Percentiles rank a stretch among this genome's conserved stretches.
phyloP scores from a whole-genome alignment of 2,329 filamentous ascomycete species.

The Cladophialophora exuberans region DNA sequence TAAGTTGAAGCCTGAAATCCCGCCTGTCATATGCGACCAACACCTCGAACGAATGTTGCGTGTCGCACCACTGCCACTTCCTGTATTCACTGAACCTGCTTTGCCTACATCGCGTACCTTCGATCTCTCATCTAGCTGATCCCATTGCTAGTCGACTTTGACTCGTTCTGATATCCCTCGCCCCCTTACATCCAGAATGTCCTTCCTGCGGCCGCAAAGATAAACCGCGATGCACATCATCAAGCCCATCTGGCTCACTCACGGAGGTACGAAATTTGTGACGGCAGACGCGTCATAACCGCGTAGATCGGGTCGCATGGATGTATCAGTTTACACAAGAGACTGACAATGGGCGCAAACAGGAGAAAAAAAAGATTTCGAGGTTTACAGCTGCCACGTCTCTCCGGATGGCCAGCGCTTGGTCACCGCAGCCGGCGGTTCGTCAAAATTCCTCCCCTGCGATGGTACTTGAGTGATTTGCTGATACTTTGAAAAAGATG shows the following conservation, averaged over 20 bases:
- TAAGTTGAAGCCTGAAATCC: background rate
- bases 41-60: background rate
- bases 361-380: slow-evolving; percentile 97
- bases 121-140: background rate
- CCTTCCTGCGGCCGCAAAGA: slow-evolving; percentile 15
- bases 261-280: slow-evolving; percentile 67
- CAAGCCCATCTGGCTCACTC: slow-evolving; percentile 94
- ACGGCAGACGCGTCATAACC: slow-evolving; percentile 26
- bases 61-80: background rate
- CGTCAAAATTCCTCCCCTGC: slow-evolving; percentile 36
- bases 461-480: background rate
- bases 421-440: slow-evolving; percentile 90
- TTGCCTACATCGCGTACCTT: background rate
- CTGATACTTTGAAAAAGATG: slow-evolving; percentile 62
- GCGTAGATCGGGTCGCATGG: slow-evolving; percentile 25
- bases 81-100: background rate
- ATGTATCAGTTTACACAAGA: background rate
- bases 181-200: slow-evolving; percentile 14
- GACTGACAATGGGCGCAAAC: slow-evolving; percentile 29
- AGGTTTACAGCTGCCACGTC: slow-evolving; percentile 97
- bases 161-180: background rate
- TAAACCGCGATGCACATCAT: slow-evolving; percentile 72
- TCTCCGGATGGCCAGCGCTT: slow-evolving; percentile 91
- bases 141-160: background rate
- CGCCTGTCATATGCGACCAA: background rate